A percentile compares a stretch with the other conserved stretches of the same genome.
phyloP scores from a whole-genome alignment of 257 asterid genomes.

The Voacanga thouarsii region DNA sequence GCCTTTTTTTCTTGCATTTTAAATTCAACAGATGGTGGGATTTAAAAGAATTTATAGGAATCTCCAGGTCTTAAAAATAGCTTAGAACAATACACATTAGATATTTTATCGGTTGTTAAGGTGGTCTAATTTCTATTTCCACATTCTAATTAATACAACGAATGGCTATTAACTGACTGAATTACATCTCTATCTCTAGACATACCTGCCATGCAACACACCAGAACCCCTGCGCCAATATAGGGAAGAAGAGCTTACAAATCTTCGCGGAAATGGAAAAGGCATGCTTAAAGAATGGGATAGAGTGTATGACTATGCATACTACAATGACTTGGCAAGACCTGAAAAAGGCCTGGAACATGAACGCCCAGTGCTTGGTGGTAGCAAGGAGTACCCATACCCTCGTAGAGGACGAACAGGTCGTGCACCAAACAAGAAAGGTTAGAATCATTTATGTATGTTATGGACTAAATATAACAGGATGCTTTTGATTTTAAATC shows the following conservation, averaged over 20 bases:
- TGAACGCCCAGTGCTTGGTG: conserved; percentile 78
- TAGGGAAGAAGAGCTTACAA: conserved; percentile 66
- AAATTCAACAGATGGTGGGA: neutral
- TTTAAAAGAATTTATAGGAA: neutral
- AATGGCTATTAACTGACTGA: neutral
- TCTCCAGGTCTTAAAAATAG: neutral
- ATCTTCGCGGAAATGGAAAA: conserved; percentile 60
- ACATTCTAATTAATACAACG: neutral
- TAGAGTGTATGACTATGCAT: conserved; percentile 84
- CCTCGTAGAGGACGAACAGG: conserved; percentile 89
- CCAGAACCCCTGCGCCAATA: conserved; percentile 59
- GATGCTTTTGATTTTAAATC: neutral
- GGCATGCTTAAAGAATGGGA: conserved; percentile 81
- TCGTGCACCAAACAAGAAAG: conserved; percentile 67
- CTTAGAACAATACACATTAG: neutral
- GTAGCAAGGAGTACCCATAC: conserved; percentile 60
- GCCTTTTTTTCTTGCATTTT: no score
- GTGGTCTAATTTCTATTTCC: neutral
- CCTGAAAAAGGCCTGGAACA: conserved; percentile 63
- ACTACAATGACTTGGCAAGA: conserved; percentile 72
- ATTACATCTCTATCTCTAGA: conserved; percentile 31
- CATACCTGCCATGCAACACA: conserved; percentile 63
- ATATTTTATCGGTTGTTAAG: neutral
- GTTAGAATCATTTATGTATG: conserved; percentile 25
- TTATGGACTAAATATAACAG: neutral